Evolutionary conservation across 108 stramenopile genomes (phyloP).

Genomic region (Fragilaria crotonensis): DNA sequence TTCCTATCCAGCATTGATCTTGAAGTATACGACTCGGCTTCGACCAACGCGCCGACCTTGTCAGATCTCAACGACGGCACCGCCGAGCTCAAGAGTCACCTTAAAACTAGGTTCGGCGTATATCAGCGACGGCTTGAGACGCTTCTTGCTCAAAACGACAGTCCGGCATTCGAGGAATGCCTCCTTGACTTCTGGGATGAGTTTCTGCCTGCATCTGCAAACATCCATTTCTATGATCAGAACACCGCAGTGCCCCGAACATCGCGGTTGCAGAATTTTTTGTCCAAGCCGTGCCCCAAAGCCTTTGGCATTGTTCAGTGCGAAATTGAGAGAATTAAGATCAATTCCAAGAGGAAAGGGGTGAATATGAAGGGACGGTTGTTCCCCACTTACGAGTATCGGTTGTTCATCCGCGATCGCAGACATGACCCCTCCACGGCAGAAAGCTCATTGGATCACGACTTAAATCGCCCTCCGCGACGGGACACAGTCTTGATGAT

Average conservation of each 20-base stretch:
- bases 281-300: constrained; percentile 75
- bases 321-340: constrained; percentile 72
- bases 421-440: neutral
- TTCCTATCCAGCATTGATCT: constrained; percentile 39
- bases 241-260: constrained; percentile 69
- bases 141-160: constrained; percentile 27
- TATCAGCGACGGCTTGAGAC: constrained; percentile 40
- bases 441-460: constrained; percentile 4
- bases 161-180: constrained; percentile 46
- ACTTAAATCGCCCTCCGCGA: constrained; percentile 14
- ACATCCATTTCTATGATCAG: constrained; percentile 62
- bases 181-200: constrained; percentile 85
- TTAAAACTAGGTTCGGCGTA: constrained; percentile 20
- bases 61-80: neutral
- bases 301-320: constrained; percentile 75
- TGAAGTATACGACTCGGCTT: constrained; percentile 42
- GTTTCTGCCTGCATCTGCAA: constrained; percentile 45
- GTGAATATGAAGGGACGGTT: constrained; percentile 59
- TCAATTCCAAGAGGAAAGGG: constrained; percentile 47
- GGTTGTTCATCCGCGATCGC: constrained; percentile 70
- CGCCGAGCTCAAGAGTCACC: constrained; percentile 7
- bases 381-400: constrained; percentile 78
- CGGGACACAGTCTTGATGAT: constrained; percentile 65
- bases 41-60: constrained; percentile 8
- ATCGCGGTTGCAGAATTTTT: constrained; percentile 46